These are phyloP conservation scores for Penicillium sp. DNA, from an alignment of 2,329 filamentous ascomycete species.

Conservation along the genomic window DNA sequence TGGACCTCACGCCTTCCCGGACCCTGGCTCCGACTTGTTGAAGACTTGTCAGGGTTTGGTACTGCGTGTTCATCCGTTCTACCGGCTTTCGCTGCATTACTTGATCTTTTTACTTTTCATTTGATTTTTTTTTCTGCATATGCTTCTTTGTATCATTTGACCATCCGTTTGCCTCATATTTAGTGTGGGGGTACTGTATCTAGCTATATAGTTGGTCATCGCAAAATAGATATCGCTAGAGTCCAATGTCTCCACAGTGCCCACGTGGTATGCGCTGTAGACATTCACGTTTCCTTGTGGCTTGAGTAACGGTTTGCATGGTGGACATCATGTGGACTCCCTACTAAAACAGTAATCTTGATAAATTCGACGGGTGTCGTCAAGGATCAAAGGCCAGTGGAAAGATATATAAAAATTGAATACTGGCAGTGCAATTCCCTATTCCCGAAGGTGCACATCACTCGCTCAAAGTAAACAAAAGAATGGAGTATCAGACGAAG, in stretches of 20 bases:
- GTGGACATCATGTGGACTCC: too few relatives aligned
- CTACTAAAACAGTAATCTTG: too few relatives aligned
- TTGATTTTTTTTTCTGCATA: constrained; percentile 15
- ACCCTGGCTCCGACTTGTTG: not conserved
- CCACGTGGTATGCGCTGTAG: not conserved
- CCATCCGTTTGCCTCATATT: constrained; percentile 2
- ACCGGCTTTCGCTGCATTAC: constrained; percentile 12
- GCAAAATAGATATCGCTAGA: constrained; percentile 23
- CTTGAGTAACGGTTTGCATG: too few relatives aligned
- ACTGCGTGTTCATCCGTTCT: not conserved
- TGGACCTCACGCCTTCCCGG: not conserved
- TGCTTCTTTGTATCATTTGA: constrained; percentile 7
- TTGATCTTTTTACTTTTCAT: constrained; percentile 15
- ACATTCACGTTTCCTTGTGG: too few relatives aligned
- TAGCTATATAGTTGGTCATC: constrained; percentile 20
- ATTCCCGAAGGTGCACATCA: not conserved
- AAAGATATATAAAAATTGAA: too few relatives aligned
- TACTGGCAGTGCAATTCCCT: too few relatives aligned
- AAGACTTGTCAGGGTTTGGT: not conserved
- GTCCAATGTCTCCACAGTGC: not conserved
- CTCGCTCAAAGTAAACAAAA: not conserved
- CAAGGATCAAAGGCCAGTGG: too few relatives aligned
- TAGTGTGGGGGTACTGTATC: constrained; percentile 16
- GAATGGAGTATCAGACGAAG: constrained; percentile 6
- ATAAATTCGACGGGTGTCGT: too few relatives aligned